Base-by-base conservation (phyloP, 208 protist genomes). In the Polymyxa betae region DNA sequence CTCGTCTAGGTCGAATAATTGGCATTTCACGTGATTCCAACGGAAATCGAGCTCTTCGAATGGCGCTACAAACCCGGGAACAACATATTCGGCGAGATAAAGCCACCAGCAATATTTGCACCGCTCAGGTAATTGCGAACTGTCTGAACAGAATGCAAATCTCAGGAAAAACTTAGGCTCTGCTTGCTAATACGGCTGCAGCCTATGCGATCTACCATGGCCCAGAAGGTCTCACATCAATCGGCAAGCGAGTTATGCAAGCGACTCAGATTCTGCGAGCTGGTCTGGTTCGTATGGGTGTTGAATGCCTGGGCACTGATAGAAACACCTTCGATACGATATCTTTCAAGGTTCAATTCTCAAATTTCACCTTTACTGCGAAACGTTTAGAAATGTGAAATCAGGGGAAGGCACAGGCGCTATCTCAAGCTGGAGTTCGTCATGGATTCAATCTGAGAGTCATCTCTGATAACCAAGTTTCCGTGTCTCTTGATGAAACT, bases 131-230 rank as follows among this genome's bases (percentile, higher is more conserved):
- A 12, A 43, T 1, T 60, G 0, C 10, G 5, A 29, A 60, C 24
- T 24, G 20, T 24, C 20, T 87, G 24, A 16, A 35, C 12, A n/a
- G 24, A 38, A 78, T 40, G 1, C 45, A 44, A 60, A 60, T 29
- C 49, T 60, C 5, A 60, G 49, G 5, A 24, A 60, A 29, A 60
- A 5, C 0, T 20, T 97, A 98, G 95, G 97, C 97, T 0, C 94
- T 99, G 32, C 93, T 99, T 0, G 98, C 98, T 12, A 99, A 98
- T 93, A 97, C 98, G 87, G 95, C 96, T 88, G 97, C 96, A 89
- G 97, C 99, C 92, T 99, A 99, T 94, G 97, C 93, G 32, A 94
- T 99, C 66, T 99, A 99, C 94, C 98, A 99, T 92, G 98, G 98
- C 29, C 96, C 97, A 43, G 93, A 97, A 38, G 98, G 98, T 40